Conservation (phyloP, 768 basidiomycete species). For the Crepidotus variabilis region DNA sequence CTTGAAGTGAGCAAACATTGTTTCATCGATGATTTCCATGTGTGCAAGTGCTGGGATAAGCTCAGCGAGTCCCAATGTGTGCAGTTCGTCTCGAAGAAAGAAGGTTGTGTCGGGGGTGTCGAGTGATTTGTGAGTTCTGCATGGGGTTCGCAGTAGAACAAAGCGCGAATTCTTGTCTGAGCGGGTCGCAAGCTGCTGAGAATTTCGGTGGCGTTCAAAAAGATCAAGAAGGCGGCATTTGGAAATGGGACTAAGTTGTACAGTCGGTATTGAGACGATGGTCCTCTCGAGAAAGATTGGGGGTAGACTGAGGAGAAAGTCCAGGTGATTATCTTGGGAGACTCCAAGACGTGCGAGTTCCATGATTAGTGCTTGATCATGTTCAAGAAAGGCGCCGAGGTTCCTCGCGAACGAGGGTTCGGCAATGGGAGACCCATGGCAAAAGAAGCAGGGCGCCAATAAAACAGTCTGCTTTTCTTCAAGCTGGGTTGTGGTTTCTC, state of each 20-base stretch:
- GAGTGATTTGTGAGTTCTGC: constrained; percentile 15
- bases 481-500: neutral
- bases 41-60: constrained; percentile 22
- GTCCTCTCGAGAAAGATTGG: constrained; percentile 1
- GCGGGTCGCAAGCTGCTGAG: neutral
- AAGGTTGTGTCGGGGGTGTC: constrained; percentile 6
- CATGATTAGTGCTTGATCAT: neutral
- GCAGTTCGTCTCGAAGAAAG: constrained; percentile 15
- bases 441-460: constrained; percentile 3
- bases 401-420: neutral
- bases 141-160: constrained; percentile 8
- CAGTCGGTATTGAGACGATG: constrained; percentile 5
- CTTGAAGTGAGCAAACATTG: neutral
- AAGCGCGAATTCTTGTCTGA: too few relatives aligned
- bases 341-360: constrained; percentile 10
- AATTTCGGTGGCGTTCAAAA: neutral
- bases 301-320: constrained; percentile 7
- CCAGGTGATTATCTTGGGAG: constrained; percentile 14
- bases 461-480: neutral
- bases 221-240: neutral
- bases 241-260: neutral
- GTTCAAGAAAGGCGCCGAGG: constrained; percentile 1
- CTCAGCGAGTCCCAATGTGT: constrained; percentile 18
- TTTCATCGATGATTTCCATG: constrained; percentile 13
- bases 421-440: neutral